phyloP scores from a whole-genome alignment of 805 yeast species.

The Saccharomycopsis fodiens region DNA sequence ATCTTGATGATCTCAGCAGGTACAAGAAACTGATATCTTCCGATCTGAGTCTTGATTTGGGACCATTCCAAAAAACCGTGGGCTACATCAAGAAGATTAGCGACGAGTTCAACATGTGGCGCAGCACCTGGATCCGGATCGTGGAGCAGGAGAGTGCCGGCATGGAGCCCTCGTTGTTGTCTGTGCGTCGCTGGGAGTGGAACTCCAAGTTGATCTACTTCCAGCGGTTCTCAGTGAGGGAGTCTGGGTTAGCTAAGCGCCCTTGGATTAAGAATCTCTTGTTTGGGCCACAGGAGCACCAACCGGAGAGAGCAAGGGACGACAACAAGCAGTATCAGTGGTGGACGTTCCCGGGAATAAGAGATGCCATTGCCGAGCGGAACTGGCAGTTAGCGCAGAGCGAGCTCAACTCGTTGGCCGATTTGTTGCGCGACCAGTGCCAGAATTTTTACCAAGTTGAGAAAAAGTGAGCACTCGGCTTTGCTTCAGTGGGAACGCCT shows the following conservation, averaged over 20 bases:
- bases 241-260: conserved; percentile 40
- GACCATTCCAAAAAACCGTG: conserved; percentile 26
- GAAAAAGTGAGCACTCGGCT: no score
- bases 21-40: conserved; percentile 23
- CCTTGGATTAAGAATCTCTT: conserved; percentile 61
- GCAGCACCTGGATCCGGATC: conserved; percentile 54
- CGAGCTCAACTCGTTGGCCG: conserved; percentile 40
- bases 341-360: conserved; percentile 68
- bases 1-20: conserved; percentile 39
- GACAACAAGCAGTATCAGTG: conserved; percentile 34
- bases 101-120: conserved; percentile 46
- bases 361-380: conserved; percentile 51
- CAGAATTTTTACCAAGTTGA: no score
- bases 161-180: conserved; percentile 63
- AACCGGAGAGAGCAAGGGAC: conserved; percentile 36
- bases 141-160: conserved; percentile 44
- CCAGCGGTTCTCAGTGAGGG: conserved; percentile 44
- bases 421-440: conserved; percentile 28
- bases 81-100: conserved; percentile 37
- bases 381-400: conserved; percentile 48
- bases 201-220: conserved; percentile 56
- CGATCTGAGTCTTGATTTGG: conserved; percentile 24
- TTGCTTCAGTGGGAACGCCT: no score
- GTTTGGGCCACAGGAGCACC: conserved; percentile 59
- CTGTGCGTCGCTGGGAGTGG: conserved; percentile 74